Conservation (phyloP, 805 yeast species). For the Myxozyma geophila region DNA sequence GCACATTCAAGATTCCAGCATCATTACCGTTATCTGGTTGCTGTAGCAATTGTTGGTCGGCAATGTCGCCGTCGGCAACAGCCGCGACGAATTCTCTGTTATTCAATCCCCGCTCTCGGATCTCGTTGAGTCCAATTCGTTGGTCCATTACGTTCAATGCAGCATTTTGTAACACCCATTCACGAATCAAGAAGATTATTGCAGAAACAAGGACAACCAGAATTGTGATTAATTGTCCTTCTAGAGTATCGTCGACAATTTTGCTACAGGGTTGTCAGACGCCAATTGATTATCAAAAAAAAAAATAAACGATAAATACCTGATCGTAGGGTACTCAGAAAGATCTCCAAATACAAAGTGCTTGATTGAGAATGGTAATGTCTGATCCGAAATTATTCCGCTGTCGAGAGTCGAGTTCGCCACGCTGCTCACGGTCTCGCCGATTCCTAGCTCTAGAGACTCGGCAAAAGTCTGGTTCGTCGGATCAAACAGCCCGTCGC, state of each 20-base stretch:
- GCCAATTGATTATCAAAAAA: not conserved
- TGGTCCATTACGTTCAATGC: conserved; percentile 25
- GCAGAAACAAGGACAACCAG: conserved; percentile 46
- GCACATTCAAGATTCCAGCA: not conserved
- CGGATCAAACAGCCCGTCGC: conserved; percentile 32
- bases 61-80: not conserved
- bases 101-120: conserved; percentile 4
- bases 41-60: not conserved
- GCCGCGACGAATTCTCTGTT: not conserved
- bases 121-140: not conserved
- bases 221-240: conserved; percentile 42
- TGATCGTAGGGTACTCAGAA: conserved; percentile 20
- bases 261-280: conserved; percentile 8
- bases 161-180: conserved; percentile 45
- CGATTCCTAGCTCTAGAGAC: conserved; percentile 2
- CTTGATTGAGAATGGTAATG: not conserved
- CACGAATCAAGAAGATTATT: conserved; percentile 48
- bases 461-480: conserved; percentile 19
- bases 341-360: conserved; percentile 12
- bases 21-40: not conserved
- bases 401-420: not conserved
- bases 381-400: not conserved
- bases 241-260: conserved; percentile 35
- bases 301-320: conserved; percentile 8
- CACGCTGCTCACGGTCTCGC: not conserved